A percentile compares a stretch with the other conserved stretches of the same genome.
Conservation (phyloP, 2,329 filamentous ascomycete species). For the Fusarium succisae region DNA sequence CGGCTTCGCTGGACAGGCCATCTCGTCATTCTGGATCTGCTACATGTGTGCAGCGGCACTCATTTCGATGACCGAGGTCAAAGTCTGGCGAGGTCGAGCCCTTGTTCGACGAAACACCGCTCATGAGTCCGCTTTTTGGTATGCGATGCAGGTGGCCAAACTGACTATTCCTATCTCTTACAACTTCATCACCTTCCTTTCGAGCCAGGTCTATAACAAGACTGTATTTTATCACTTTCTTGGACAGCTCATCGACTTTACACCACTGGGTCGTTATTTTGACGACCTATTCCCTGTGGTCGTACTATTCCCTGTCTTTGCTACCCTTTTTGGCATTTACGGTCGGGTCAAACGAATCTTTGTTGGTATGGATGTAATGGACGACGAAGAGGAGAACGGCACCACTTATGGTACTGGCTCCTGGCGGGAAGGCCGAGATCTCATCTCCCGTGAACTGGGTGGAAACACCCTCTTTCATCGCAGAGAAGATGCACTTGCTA, state of each 20-base stretch:
- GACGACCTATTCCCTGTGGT: constrained; percentile 90
- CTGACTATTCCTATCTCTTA: constrained; percentile 92
- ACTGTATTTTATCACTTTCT: constrained; percentile 91
- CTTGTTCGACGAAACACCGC: constrained; percentile 92
- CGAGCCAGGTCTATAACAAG: constrained; percentile 73
- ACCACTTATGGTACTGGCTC: constrained; percentile 78
- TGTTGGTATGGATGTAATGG: constrained; percentile 77
- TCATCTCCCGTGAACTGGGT: constrained; percentile 87
- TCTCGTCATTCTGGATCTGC: constrained; percentile 86
- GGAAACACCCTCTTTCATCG: constrained; percentile 66
- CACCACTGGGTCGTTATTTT: constrained; percentile 83
- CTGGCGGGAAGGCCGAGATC: constrained; percentile 90
- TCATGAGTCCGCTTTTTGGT: constrained; percentile 94
- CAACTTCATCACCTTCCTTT: constrained; percentile 94
- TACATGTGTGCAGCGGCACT: constrained; percentile 96
- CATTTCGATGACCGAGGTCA: constrained; percentile 88
- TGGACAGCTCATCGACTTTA: constrained; percentile 83
- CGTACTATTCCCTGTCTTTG: constrained; percentile 84
- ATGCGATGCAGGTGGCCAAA: constrained; percentile 89
- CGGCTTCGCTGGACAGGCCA: constrained; percentile 85
- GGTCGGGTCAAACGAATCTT: constrained; percentile 82
- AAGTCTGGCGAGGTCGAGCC: constrained; percentile 96
- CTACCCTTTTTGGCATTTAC: constrained; percentile 90
- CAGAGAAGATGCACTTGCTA: constrained; percentile 54
- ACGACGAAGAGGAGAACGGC: constrained; percentile 74